phyloP scores from a whole-genome alignment of 23 red algal species.

The Gracilaria vermiculophylla region DNA sequence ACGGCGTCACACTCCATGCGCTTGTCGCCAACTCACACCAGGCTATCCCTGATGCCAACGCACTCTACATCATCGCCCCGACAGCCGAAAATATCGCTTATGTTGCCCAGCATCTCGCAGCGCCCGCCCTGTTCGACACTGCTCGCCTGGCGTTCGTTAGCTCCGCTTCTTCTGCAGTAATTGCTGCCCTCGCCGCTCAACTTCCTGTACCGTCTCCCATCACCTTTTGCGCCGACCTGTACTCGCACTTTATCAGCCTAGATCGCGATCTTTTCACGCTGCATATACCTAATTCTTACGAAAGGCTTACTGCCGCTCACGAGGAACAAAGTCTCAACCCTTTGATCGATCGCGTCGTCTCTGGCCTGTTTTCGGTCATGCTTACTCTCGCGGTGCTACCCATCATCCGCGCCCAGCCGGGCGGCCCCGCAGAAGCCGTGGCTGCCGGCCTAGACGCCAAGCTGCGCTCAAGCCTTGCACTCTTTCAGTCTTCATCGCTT shows the following conservation, averaged over 20 bases:
- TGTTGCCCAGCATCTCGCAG: slow-evolving; percentile 56
- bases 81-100: slow-evolving; percentile 65
- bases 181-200: slow-evolving; percentile 67
- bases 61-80: slow-evolving; percentile 78
- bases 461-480: slow-evolving; percentile 69
- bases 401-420: slow-evolving; percentile 79
- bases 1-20: slow-evolving; percentile 78
- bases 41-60: slow-evolving; percentile 83
- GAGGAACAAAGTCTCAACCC: background rate
- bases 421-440: slow-evolving; percentile 75
- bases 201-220: slow-evolving; percentile 63
- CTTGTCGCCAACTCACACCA: slow-evolving; percentile 8
- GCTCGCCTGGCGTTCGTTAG: slow-evolving; percentile 61
- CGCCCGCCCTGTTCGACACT: slow-evolving; percentile 36
- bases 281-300: slow-evolving; percentile 41
- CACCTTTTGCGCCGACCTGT: slow-evolving; percentile 62
- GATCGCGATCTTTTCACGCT: slow-evolving; percentile 88
- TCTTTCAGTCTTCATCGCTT: slow-evolving; percentile 41
- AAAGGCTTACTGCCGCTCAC: background rate
- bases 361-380: slow-evolving; percentile 71
- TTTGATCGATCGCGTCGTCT: slow-evolving; percentile 64
- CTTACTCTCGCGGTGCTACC: slow-evolving; percentile 76
- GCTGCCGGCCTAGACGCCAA: slow-evolving; percentile 67
- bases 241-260: slow-evolving; percentile 78
- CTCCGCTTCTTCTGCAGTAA: slow-evolving; percentile 18